Evolutionary conservation across 73 alveolate species (phyloP).

Genomic region (Paramecium bursaria): DNA sequence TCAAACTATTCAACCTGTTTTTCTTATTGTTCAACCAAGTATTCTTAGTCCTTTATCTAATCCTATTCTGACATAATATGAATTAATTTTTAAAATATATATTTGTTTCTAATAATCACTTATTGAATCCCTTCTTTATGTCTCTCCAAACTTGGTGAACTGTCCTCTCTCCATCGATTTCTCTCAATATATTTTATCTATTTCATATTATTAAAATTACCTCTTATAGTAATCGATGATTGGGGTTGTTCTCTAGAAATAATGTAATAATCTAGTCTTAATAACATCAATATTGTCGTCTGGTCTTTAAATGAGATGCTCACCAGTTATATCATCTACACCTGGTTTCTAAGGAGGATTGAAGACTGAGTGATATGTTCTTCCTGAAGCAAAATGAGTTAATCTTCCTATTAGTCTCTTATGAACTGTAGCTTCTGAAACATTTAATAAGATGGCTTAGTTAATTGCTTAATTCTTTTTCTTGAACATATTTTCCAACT

Average conservation of each 20-base stretch:
- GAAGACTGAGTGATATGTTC: conserved; percentile 78
- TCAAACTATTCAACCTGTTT: not conserved
- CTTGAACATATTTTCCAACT: conserved; percentile 74
- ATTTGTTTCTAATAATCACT: no score
- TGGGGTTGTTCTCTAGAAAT: conserved; percentile 75
- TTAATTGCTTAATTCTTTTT: conserved; percentile 53
- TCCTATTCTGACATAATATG: no score
- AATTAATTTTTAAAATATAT: no score
- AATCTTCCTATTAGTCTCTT: conserved; percentile 79
- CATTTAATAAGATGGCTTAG: conserved; percentile 77
- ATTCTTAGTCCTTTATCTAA: not conserved
- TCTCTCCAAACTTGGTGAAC: not conserved
- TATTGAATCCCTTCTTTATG: no score
- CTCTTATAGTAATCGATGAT: conserved; percentile 75
- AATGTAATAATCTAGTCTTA: conserved; percentile 68
- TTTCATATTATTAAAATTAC: conserved; percentile 39
- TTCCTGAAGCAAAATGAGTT: conserved; percentile 78
- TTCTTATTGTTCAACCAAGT: not conserved
- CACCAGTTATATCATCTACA: conserved; percentile 83
- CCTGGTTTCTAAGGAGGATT: conserved; percentile 81
- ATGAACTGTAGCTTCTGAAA: conserved; percentile 64
- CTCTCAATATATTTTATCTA: not conserved
- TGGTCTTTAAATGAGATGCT: conserved; percentile 71
- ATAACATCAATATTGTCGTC: conserved; percentile 77
- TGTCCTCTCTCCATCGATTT: not conserved